Percentiles rank a stretch among this genome's conserved stretches.
phyloP scores from a whole-genome alignment of 1,139 yeast species.

The Taphrina deformans region DNA sequence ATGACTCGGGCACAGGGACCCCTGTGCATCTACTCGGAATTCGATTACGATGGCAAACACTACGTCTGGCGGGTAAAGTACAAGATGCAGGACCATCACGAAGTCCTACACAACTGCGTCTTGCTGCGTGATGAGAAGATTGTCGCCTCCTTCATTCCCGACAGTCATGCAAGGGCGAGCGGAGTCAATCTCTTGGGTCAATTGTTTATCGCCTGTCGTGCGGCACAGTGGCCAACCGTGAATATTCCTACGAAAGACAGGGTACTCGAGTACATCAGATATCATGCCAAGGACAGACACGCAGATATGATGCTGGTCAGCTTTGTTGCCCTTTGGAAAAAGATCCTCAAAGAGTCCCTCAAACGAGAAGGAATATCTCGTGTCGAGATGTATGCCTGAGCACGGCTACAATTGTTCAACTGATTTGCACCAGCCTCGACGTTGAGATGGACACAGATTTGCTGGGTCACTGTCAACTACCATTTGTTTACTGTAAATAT shows the following conservation, averaged over 20 bases:
- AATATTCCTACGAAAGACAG: not conserved
- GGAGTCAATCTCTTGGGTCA: not conserved
- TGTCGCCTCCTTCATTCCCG: conserved; percentile 1
- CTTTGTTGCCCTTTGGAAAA: conserved; percentile 3
- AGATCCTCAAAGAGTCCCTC: not conserved
- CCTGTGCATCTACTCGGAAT: not conserved
- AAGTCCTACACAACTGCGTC: conserved; percentile 5
- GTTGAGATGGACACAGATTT: too few relatives aligned
- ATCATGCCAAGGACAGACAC: conserved; percentile 5
- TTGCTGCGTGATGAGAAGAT: conserved; percentile 5
- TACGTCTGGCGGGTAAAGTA: not conserved
- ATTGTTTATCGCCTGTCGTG: not conserved
- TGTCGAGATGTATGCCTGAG: too few relatives aligned
- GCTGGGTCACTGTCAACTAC: too few relatives aligned
- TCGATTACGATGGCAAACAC: not conserved
- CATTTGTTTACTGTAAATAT: too few relatives aligned
- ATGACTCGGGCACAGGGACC: conserved; percentile 3
- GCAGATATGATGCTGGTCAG: conserved; percentile 8
- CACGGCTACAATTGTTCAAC: too few relatives aligned
- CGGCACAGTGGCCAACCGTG: not conserved
- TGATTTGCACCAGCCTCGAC: too few relatives aligned
- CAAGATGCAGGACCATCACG: not conserved
- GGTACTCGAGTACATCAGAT: not conserved
- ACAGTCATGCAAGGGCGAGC: not conserved
- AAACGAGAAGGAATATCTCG: too few relatives aligned